phyloP scores from a whole-genome alignment of 164 flowering plant genomes.

The Litsea cubeba region DNA sequence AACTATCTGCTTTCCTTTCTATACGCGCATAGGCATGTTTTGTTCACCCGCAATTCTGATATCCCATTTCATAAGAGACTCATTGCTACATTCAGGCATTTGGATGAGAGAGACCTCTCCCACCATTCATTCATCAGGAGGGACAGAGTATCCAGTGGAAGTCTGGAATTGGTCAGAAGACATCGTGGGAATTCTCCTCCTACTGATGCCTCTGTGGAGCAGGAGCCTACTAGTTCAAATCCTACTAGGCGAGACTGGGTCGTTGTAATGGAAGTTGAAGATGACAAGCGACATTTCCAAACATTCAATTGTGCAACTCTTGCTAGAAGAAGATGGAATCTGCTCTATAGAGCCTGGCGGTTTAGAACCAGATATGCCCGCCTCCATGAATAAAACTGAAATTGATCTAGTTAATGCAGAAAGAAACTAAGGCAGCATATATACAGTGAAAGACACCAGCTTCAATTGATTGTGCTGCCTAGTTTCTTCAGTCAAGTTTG shows the following conservation, averaged over 20 bases:
- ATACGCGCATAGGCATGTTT: constrained; percentile 9
- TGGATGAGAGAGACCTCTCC: constrained; percentile 16
- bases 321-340: not conserved
- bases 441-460: no score
- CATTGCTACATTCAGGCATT: not conserved
- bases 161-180: not conserved
- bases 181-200: not conserved
- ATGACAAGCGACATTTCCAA: not conserved
- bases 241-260: not conserved
- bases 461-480: no score
- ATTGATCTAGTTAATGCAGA: no score
- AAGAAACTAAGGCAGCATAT: no score
- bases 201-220: not conserved
- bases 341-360: not conserved
- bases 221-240: not conserved
- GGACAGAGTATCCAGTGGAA: not conserved
- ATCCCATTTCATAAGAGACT: constrained; percentile 16
- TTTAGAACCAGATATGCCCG: no score
- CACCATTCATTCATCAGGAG: constrained; percentile 17
- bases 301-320: not conserved
- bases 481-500: no score
- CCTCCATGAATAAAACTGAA: not conserved
- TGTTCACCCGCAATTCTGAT: not conserved
- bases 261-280: not conserved
- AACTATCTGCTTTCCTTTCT: constrained; percentile 18